These are phyloP conservation scores for Trametes elegans DNA, from an alignment of 768 basidiomycete genomes.

Conservation along the genomic window DNA sequence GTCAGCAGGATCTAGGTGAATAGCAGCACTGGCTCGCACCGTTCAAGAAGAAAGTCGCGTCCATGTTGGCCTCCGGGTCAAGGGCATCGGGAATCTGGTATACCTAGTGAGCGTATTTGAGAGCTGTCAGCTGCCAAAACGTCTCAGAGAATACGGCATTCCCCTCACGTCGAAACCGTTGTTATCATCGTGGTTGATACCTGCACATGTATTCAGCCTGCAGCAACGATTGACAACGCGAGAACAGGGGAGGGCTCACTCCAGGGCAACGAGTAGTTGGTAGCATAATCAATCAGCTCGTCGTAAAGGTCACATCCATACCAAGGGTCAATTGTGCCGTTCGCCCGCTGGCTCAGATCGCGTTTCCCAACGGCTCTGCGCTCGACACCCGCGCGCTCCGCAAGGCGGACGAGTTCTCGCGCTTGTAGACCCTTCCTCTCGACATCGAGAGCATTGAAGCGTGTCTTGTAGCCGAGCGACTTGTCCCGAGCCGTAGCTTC, in stretches of 20 bases:
- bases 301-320: constrained; percentile 55
- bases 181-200: neutral
- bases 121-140: neutral
- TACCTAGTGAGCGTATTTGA: constrained; percentile 12
- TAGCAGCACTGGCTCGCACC: too few relatives aligned
- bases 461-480: neutral
- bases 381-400: neutral
- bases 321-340: constrained; percentile 44
- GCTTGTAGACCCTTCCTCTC: neutral
- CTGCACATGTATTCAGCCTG: neutral
- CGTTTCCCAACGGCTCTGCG: constrained; percentile 28
- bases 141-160: neutral
- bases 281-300: constrained; percentile 66
- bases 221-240: neutral
- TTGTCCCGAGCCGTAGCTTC: constrained; percentile 3
- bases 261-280: constrained; percentile 69
- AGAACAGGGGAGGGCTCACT: constrained; percentile 22
- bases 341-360: constrained; percentile 44
- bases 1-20: neutral
- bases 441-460: constrained; percentile 17
- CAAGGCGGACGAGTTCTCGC: neutral
- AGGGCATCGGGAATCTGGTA: constrained; percentile 34
- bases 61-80: constrained; percentile 46
- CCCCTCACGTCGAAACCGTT: constrained; percentile 20
- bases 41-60: constrained; percentile 61